Evolutionary conservation across 768 basidiomycete genomes (phyloP).

Genomic region (button mushroom (Agaricus bisporus)): DNA sequence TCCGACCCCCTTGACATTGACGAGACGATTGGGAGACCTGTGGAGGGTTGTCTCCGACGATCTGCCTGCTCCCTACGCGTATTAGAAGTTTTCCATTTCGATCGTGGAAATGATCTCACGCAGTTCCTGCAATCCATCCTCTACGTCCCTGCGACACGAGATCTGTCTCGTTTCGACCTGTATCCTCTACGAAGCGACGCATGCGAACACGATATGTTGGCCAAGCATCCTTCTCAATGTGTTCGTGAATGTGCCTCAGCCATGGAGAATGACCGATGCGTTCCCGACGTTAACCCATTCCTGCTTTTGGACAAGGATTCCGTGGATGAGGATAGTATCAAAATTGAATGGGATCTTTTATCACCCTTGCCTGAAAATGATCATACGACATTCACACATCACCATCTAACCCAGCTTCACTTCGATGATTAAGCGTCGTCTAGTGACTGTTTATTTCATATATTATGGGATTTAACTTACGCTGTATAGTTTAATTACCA

Average conservation of each 20-base stretch:
- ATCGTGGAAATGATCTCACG: background rate
- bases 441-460: background rate
- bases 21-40: background rate
- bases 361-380: background rate
- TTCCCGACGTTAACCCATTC: too few relatives aligned
- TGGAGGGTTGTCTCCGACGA: background rate
- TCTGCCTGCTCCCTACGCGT: background rate
- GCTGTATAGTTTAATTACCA: too few relatives aligned
- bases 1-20: background rate
- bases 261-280: background rate
- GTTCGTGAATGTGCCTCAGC: background rate
- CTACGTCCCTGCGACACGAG: background rate
- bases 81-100: background rate
- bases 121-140: background rate
- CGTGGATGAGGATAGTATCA: background rate
- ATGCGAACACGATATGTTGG: background rate
- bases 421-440: background rate
- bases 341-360: background rate
- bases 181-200: background rate
- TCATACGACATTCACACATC: background rate
- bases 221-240: conserved; percentile 1
- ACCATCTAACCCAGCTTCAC: background rate
- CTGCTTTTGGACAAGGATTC: too few relatives aligned
- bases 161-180: background rate
- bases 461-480: background rate